Evolutionary conservation across 495 filamentous ascomycete species (phyloP).

Genomic region (Tuber umbilicatum): DNA sequence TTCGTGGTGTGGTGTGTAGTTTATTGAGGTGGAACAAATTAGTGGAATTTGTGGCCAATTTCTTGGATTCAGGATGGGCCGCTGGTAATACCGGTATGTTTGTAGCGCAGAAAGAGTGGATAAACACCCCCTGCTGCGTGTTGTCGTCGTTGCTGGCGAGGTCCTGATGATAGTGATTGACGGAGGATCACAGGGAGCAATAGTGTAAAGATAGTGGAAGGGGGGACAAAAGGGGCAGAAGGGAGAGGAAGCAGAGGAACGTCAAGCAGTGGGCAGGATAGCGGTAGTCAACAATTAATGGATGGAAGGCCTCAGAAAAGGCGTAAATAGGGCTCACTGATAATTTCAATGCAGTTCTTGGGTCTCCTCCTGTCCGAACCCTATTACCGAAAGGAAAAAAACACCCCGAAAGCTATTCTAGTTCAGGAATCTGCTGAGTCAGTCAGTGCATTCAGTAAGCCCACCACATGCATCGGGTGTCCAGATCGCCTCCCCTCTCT

Average conservation of each 20-base stretch:
- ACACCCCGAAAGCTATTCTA: not conserved
- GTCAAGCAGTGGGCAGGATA: not conserved
- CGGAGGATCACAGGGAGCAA: not conserved
- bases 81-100: not conserved
- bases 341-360: not conserved
- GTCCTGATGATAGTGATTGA: not conserved
- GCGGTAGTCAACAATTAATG: not conserved
- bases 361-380: not conserved
- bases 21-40: not conserved
- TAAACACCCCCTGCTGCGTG: not conserved
- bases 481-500: not conserved
- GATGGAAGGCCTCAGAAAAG: not conserved
- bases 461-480: not conserved
- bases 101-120: not conserved
- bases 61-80: not conserved
- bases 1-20: not conserved
- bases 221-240: not conserved
- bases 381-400: not conserved
- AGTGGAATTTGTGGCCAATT: not conserved
- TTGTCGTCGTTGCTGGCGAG: not conserved
- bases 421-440: not conserved
- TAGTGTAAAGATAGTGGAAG: not conserved
- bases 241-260: not conserved
- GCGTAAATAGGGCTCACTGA: not conserved
- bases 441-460: not conserved